phyloP scores from a whole-genome alignment of 192 early-diverging fungal species.

The Coemansia sp. region DNA sequence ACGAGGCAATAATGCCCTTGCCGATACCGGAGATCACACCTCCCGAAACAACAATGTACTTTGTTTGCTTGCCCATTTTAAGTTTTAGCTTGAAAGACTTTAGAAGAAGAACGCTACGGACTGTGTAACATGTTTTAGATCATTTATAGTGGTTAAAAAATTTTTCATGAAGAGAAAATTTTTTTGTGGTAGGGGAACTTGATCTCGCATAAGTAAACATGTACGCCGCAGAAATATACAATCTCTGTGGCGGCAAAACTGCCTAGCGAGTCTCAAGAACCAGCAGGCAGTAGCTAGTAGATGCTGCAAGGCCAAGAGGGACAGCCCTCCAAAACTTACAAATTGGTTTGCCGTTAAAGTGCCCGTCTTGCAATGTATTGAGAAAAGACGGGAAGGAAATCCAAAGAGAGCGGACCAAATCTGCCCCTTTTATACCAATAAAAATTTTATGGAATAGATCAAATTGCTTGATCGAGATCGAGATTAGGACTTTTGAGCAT shows the following conservation, averaged over 20 bases:
- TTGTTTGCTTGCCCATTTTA: conserved; percentile 57
- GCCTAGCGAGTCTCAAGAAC: not conserved
- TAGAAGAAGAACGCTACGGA: no score
- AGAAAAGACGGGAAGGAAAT: conserved; percentile 51
- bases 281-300: not conserved
- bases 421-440: conserved; percentile 34
- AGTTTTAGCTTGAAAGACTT: conserved; percentile 1
- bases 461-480: no score
- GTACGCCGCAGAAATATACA: not conserved
- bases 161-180: conserved; percentile 1
- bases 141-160: not conserved
- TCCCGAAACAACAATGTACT: conserved; percentile 97
- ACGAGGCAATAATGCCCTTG: conserved; percentile 98
- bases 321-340: not conserved
- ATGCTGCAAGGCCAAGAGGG: not conserved
- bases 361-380: conserved; percentile 38
- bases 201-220: conserved; percentile 8
- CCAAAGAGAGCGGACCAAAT: not conserved
- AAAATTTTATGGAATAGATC: conserved; percentile 16
- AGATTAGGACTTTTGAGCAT: no score
- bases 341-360: conserved; percentile 22
- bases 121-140: no score
- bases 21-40: conserved; percentile 99
- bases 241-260: not conserved
- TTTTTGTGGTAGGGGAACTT: not conserved